A percentile compares a stretch with the other conserved stretches of the same genome.
phyloP scores from a whole-genome alignment of 164 flowering plant species.

The Malania oleifera region DNA sequence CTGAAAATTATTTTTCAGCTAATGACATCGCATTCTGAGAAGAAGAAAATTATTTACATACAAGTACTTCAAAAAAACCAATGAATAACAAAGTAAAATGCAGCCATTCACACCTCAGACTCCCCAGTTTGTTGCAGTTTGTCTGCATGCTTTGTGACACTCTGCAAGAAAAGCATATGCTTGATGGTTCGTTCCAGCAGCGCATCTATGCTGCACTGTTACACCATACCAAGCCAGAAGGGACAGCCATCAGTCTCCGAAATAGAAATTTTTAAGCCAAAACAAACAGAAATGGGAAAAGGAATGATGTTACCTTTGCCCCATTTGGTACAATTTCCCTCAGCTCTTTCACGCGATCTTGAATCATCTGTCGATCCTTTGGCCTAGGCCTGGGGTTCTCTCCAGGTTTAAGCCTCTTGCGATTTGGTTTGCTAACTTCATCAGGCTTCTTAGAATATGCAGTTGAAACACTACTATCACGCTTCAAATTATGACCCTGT shows the following conservation, averaged over 20 bases:
- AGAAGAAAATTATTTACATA: too few species aligned
- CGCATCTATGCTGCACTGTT: conserved; percentile 98
- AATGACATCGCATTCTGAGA: background rate
- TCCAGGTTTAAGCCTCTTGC: conserved; percentile 93
- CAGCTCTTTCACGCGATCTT: conserved; percentile 93
- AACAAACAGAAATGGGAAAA: background rate
- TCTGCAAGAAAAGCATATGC: conserved; percentile 98
- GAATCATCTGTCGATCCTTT: conserved; percentile 98
- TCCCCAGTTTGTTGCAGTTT: conserved; percentile 77
- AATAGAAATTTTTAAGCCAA: background rate
- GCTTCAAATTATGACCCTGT: conserved; percentile 37
- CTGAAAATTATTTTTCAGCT: background rate
- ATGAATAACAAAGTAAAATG: background rate
- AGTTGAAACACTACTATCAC: conserved; percentile 49
- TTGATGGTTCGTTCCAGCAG: conserved; percentile 89
- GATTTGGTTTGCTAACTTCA: conserved; percentile 51
- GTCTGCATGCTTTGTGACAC: conserved; percentile 95
- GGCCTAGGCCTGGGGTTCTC: conserved; percentile 96
- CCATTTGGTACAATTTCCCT: conserved; percentile 96
- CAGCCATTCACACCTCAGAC: conserved; percentile 53
- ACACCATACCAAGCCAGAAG: conserved; percentile 6
- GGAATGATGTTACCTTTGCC: conserved; percentile 55
- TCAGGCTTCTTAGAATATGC: conserved; percentile 57
- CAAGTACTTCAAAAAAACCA: too few species aligned
- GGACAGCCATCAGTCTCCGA: conserved; percentile 10